Evolutionary conservation across 2,329 filamentous ascomycete genomes (phyloP).

Genomic region (Bipolaris gigantea): DNA sequence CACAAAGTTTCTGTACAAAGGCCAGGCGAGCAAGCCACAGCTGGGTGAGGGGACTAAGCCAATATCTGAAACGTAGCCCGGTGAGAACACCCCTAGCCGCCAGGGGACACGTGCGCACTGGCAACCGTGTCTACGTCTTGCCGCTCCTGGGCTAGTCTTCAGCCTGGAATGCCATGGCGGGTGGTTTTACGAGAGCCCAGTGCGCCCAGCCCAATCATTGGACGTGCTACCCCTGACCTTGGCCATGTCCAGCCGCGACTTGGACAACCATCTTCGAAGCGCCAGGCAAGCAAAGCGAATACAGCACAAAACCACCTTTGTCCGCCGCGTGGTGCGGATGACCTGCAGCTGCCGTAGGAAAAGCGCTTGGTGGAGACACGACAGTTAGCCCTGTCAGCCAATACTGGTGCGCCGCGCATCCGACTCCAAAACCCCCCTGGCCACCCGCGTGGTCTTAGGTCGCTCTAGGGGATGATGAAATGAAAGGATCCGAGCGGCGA

Average conservation of each 20-base stretch:
- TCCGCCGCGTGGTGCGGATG: slow-evolving; percentile 4
- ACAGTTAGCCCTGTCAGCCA: slow-evolving; percentile 13
- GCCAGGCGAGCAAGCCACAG: slow-evolving; percentile 13
- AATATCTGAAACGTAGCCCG: slow-evolving; percentile 28
- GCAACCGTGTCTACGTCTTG: slow-evolving; percentile 11
- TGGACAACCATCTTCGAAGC: slow-evolving; percentile 23
- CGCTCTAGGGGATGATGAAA: slow-evolving; percentile 19
- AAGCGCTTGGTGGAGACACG: slow-evolving; percentile 48
- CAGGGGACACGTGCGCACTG: slow-evolving; percentile 13
- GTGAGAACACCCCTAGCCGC: slow-evolving; percentile 11
- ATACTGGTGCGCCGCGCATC: slow-evolving; percentile 10
- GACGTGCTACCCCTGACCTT: slow-evolving; percentile 26
- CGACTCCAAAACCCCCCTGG: slow-evolving; percentile 19
- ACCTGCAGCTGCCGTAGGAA: slow-evolving; percentile 39
- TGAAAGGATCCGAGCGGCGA: slow-evolving; percentile 31
- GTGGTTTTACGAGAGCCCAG: slow-evolving; percentile 22
- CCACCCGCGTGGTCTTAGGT: slow-evolving; percentile 4
- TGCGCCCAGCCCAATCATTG: slow-evolving; percentile 28
- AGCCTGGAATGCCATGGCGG: slow-evolving; percentile 22
- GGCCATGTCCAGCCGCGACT: slow-evolving; percentile 19
- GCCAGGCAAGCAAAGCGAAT: slow-evolving; percentile 8
- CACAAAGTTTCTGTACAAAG: slow-evolving; percentile 13
- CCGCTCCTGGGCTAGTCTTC: slow-evolving; percentile 16
- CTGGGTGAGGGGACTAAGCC: slow-evolving; percentile 17
- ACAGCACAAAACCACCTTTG: slow-evolving; percentile 4